Conservation (phyloP, 805 yeast species). For the Saccharomycopsis guyanensis region DNA sequence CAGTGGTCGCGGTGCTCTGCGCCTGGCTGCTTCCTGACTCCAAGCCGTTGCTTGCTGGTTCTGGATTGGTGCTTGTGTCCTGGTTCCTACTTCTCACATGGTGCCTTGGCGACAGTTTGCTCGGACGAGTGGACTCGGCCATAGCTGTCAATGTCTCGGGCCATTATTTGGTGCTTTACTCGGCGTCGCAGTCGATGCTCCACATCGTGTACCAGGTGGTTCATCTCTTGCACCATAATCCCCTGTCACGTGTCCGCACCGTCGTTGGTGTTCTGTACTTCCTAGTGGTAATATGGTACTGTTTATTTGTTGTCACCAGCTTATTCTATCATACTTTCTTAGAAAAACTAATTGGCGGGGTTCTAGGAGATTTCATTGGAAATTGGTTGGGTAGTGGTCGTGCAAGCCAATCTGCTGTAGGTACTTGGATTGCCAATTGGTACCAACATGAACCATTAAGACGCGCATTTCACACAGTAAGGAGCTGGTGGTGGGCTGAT, state of each 20-base stretch:
- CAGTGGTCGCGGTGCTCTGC: background rate
- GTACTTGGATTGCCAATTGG: no score
- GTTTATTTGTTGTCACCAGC: constrained; percentile 9
- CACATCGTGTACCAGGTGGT: no score
- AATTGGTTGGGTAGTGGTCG: no score
- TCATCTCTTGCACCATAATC: no score
- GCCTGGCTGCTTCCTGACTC: background rate
- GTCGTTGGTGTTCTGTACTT: background rate
- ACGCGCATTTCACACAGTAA: no score
- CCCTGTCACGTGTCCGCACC: constrained; percentile 2
- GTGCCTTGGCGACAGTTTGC: constrained; percentile 10
- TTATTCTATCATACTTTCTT: constrained; percentile 13
- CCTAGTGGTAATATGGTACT: constrained; percentile 6
- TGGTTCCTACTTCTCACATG: constrained; percentile 6
- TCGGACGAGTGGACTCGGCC: background rate
- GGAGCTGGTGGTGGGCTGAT: no score
- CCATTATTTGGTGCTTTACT: constrained; percentile 12
- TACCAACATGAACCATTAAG: no score
- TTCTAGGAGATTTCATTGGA: no score
- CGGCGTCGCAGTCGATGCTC: no score
- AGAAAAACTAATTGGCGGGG: constrained; percentile 12
- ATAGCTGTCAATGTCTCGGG: constrained; percentile 12
- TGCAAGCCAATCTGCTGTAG: no score
- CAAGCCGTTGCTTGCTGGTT: background rate
- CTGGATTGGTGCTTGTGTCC: background rate